Evolutionary conservation across 306 rosid genomes (phyloP).

Genomic region (Cicer judaicum): DNA sequence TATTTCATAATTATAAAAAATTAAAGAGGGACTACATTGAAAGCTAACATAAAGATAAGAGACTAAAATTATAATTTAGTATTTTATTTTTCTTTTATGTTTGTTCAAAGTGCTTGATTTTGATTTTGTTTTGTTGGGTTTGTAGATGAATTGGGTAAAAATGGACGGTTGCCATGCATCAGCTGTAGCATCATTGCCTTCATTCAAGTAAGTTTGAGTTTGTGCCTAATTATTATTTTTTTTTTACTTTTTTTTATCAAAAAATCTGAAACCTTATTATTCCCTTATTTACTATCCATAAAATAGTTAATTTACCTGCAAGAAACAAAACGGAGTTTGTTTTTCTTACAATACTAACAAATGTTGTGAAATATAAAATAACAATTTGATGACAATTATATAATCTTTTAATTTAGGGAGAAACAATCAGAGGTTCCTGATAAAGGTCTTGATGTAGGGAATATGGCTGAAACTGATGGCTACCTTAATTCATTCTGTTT

Average conservation of each 20-base stretch:
- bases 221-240: no score
- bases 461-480: constrained; percentile 44
- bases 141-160: constrained; percentile 49
- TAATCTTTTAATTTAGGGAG: constrained; percentile 44
- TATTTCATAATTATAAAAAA: no score
- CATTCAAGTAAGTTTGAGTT: constrained; percentile 52
- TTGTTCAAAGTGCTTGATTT: background rate
- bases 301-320: no score
- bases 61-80: no score
- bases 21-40: no score
- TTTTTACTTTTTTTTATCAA: no score
- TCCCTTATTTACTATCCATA: no score
- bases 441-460: constrained; percentile 24
- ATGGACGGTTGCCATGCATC: constrained; percentile 38
- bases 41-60: no score
- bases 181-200: constrained; percentile 51
- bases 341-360: constrained; percentile 12
- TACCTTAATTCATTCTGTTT: constrained; percentile 58
- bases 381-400: constrained; percentile 4
- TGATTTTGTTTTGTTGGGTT: constrained; percentile 14
- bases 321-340: background rate
- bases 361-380: constrained; percentile 1
- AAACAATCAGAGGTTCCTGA: constrained; percentile 44
- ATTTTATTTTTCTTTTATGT: background rate
- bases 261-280: no score